phyloP scores from a whole-genome alignment of 1,139 yeast species.

The Lodderomyces metapsilosis region DNA sequence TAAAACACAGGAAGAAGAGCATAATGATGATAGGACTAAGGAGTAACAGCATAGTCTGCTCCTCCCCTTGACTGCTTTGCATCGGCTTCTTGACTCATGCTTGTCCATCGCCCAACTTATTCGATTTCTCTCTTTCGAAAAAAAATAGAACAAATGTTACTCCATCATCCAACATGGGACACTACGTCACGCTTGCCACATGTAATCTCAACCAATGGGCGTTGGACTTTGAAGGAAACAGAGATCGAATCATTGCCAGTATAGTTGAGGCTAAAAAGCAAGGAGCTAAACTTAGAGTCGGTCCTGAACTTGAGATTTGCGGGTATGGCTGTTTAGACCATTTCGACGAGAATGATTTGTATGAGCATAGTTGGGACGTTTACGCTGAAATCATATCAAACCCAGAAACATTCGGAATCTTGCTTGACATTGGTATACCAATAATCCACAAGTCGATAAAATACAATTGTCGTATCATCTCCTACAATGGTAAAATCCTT shows the following conservation, averaged over 20 bases:
- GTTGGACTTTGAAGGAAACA: slow-evolving; percentile 93
- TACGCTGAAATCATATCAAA: slow-evolving; percentile 71
- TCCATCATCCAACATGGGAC: slow-evolving; percentile 39
- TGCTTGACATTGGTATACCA: slow-evolving; percentile 94
- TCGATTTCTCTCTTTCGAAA: too few species aligned
- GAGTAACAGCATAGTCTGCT: too few species aligned
- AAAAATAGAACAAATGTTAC: background rate
- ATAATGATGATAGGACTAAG: too few species aligned
- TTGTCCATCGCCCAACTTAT: too few species aligned
- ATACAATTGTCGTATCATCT: slow-evolving; percentile 86
- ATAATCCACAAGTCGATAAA: slow-evolving; percentile 81
- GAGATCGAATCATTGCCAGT: slow-evolving; percentile 83
- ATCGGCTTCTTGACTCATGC: too few species aligned
- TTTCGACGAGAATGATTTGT: slow-evolving; percentile 85
- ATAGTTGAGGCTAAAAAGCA: slow-evolving; percentile 70
- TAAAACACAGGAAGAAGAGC: too few species aligned
- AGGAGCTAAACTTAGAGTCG: slow-evolving; percentile 85
- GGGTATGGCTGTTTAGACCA: slow-evolving; percentile 98
- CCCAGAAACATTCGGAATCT: slow-evolving; percentile 66
- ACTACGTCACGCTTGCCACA: slow-evolving; percentile 57
- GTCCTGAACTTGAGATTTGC: slow-evolving; percentile 93
- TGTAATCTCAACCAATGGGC: slow-evolving; percentile 97
- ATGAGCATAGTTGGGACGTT: slow-evolving; percentile 92
- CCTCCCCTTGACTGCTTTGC: too few species aligned
- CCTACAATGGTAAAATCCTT: slow-evolving; percentile 74